Conservation (phyloP, 768 basidiomycete species). For the Chalciporus sphaerocephalus region DNA sequence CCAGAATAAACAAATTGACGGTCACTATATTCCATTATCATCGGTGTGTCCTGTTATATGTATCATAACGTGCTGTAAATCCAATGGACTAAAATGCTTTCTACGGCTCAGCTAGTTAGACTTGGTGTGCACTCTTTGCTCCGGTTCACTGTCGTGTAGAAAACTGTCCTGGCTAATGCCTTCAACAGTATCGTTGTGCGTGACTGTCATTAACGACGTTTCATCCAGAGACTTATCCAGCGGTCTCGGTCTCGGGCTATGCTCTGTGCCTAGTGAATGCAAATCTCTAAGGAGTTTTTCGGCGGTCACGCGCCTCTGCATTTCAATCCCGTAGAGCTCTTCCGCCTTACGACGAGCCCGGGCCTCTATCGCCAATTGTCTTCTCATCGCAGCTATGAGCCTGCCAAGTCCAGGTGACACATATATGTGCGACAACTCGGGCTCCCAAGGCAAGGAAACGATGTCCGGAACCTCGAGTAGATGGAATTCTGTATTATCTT, state of each 20-base stretch:
- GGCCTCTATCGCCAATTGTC: conserved; percentile 28
- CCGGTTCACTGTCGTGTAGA: too few species aligned
- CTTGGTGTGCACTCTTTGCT: too few species aligned
- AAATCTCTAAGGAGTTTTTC: conserved; percentile 24
- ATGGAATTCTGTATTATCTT: conserved; percentile 25
- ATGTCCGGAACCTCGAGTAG: conserved; percentile 34
- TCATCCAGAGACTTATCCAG: not conserved
- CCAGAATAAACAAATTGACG: conserved; percentile 14
- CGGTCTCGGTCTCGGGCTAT: not conserved
- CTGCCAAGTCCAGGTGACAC: conserved; percentile 34
- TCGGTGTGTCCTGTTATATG: conserved; percentile 22
- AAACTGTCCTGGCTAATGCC: not conserved
- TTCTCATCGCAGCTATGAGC: conserved; percentile 36
- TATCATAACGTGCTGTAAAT: conserved; percentile 18
- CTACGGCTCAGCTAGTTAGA: too few species aligned
- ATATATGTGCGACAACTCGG: conserved; percentile 26
- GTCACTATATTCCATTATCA: conserved; percentile 15
- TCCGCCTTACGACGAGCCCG: conserved; percentile 34
- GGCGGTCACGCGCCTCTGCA: conserved; percentile 28
- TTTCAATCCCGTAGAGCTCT: conserved; percentile 29
- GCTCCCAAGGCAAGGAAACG: conserved; percentile 33
- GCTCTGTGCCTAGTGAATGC: conserved; percentile 4
- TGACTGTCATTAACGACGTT: not conserved
- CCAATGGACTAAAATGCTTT: not conserved
- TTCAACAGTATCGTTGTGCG: not conserved